A percentile compares a stretch with the other conserved stretches of the same genome.
Evolutionary conservation across 257 asterid species (phyloP).

Genomic region (Nicotiana paniculata): DNA sequence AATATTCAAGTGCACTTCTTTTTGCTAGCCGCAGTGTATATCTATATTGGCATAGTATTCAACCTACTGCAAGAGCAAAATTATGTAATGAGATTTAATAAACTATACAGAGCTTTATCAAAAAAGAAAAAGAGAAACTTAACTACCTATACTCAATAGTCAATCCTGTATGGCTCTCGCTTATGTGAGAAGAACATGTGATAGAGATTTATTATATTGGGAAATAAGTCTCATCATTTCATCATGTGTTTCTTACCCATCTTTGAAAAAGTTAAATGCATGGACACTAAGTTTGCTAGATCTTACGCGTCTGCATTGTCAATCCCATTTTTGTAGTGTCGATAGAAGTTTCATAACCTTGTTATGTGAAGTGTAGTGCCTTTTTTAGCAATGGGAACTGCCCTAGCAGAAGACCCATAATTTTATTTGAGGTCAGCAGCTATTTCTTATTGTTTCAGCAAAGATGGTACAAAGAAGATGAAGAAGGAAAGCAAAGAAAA

Average conservation of each 20-base stretch:
- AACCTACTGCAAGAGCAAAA: background rate
- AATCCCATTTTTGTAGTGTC: background rate
- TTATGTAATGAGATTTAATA: background rate
- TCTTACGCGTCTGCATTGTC: background rate
- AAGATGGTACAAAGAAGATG: constrained; percentile 12
- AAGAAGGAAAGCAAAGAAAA: constrained; percentile 1
- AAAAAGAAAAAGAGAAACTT: background rate
- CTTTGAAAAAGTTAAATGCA: background rate
- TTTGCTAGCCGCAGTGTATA: background rate
- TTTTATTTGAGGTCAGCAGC: background rate
- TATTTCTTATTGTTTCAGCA: constrained; percentile 7
- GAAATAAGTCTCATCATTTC: background rate
- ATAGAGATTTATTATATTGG: background rate
- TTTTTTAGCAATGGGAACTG: background rate
- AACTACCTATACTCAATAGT: background rate
- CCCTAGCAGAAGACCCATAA: background rate
- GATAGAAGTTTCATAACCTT: background rate
- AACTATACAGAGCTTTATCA: background rate
- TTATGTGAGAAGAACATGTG: background rate
- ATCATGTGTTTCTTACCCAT: background rate
- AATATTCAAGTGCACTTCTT: background rate
- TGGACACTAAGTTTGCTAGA: background rate
- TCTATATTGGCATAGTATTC: background rate
- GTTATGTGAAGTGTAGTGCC: background rate
- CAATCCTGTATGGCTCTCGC: background rate